A percentile compares a stretch with the other conserved stretches of the same genome.
These are phyloP conservation scores for Pachyrhizus erosus DNA, from an alignment of 306 rosid genomes.

Conservation along the genomic window DNA sequence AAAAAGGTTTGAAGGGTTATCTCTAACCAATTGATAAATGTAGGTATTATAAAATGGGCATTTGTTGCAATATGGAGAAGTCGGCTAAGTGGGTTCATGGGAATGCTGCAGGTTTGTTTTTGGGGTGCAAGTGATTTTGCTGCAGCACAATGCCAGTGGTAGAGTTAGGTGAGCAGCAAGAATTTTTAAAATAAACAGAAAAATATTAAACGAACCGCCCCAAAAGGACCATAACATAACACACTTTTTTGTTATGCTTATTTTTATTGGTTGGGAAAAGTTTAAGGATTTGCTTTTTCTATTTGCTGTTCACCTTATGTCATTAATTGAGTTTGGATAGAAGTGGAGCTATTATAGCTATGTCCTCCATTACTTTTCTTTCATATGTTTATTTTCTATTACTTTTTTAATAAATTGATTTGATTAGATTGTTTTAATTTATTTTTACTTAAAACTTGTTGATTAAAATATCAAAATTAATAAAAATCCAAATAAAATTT, in stretches of 20 bases:
- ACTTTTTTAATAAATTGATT: too few relatives aligned
- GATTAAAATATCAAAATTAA: too few relatives aligned
- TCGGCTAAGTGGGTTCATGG: conserved; percentile 23
- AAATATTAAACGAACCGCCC: background rate
- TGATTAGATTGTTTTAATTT: too few relatives aligned
- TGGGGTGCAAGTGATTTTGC: conserved; percentile 21
- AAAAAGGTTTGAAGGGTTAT: background rate
- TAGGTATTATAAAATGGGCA: background rate
- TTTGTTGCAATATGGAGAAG: background rate
- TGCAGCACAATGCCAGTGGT: background rate
- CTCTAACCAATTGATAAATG: background rate
- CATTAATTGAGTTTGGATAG: background rate
- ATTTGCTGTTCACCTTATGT: background rate
- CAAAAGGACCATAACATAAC: background rate
- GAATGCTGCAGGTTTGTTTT: conserved; percentile 20
- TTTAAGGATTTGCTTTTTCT: background rate
- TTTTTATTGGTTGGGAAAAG: conserved; percentile 7
- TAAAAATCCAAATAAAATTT: too few relatives aligned
- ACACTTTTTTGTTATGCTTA: background rate
- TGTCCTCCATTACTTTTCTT: background rate
- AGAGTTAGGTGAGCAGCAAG: conserved; percentile 25
- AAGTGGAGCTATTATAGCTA: background rate
- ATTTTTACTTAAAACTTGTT: too few relatives aligned
- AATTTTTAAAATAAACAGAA: background rate
- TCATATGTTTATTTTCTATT: background rate